phyloP scores from a whole-genome alignment of 75 land plant species.

The Pinus tabuliformis region DNA sequence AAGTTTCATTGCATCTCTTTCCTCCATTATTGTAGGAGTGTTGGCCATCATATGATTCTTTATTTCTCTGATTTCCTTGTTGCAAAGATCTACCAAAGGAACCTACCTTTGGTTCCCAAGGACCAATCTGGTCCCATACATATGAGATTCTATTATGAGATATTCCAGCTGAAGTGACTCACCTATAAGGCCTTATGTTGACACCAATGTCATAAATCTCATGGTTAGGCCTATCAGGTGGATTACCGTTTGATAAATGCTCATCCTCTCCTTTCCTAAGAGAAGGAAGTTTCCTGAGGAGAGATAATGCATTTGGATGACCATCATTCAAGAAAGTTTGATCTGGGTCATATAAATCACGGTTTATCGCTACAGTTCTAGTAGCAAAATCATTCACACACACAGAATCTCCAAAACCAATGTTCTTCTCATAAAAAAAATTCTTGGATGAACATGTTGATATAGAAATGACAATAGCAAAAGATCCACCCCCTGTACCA shows the following conservation, averaged over 20 bases:
- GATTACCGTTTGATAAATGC: slow-evolving; percentile 28
- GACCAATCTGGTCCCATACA: slow-evolving; percentile 75
- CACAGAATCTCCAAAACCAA: slow-evolving; percentile 17
- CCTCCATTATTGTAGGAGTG: background rate
- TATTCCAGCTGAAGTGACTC: slow-evolving; percentile 9
- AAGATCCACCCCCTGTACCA: slow-evolving; percentile 28
- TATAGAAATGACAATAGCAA: slow-evolving; percentile 13
- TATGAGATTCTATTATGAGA: slow-evolving; percentile 30
- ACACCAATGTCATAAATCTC: slow-evolving; percentile 12
- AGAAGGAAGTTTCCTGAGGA: slow-evolving; percentile 28
- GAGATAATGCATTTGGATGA: slow-evolving; percentile 40
- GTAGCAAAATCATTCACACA: slow-evolving; percentile 2
- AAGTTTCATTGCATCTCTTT: background rate
- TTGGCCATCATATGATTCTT: background rate
- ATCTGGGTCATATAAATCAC: slow-evolving; percentile 98
- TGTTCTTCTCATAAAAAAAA: slow-evolving; percentile 26
- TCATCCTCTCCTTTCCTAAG: slow-evolving; percentile 39
- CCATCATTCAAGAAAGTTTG: slow-evolving; percentile 84
- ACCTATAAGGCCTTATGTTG: slow-evolving; percentile 14
- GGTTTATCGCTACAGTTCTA: slow-evolving; percentile 23
- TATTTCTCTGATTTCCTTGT: background rate
- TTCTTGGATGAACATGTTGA: slow-evolving; percentile 16
- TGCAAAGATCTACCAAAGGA: background rate
- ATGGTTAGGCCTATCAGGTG: slow-evolving; percentile 17
- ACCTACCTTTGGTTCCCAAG: background rate